These are phyloP conservation scores for Setaria viridis DNA, from an alignment of 202 grass and related monocot genomes.

Conservation along the genomic window DNA sequence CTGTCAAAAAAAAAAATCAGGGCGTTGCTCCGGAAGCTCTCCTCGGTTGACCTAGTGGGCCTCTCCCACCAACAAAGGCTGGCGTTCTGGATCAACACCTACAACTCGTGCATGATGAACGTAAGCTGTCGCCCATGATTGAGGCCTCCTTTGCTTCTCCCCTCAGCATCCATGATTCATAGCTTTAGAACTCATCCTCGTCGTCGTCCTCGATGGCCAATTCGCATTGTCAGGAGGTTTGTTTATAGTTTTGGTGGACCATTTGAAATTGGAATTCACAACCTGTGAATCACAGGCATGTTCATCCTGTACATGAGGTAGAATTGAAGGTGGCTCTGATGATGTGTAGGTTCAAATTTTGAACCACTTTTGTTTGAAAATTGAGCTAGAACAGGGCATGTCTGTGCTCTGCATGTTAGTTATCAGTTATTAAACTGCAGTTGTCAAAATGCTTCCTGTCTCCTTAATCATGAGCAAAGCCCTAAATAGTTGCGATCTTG, in stretches of 20 bases:
- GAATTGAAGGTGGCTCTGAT: neutral
- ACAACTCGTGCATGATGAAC: conserved; percentile 88
- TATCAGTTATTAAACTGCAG: conserved; percentile 6
- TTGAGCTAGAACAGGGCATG: conserved; percentile 5
- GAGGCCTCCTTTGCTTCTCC: conserved; percentile 30
- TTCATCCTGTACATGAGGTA: neutral
- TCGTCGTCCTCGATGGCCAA: neutral
- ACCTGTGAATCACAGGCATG: neutral
- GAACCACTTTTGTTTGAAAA: neutral
- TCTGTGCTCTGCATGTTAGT: conserved; percentile 42
- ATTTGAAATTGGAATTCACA: neutral
- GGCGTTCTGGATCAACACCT: conserved; percentile 94
- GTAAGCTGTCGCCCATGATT: conserved; percentile 62
- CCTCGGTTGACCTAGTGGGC: conserved; percentile 57
- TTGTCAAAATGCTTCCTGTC: conserved; percentile 39
- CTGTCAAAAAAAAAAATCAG: conserved; percentile 50
- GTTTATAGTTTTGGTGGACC: neutral
- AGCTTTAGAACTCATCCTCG: conserved; percentile 9
- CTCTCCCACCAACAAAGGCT: conserved; percentile 76
- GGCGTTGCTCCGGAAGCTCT: conserved; percentile 61
- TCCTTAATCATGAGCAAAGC: conserved; percentile 32
- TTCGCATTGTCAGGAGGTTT: neutral
- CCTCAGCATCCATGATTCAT: conserved; percentile 32
- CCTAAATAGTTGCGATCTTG: conserved; percentile 34
- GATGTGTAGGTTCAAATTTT: conserved; percentile 1